Evolutionary conservation across 768 basidiomycete species (phyloP).

Genomic region (Panaeolus cyanescens): DNA sequence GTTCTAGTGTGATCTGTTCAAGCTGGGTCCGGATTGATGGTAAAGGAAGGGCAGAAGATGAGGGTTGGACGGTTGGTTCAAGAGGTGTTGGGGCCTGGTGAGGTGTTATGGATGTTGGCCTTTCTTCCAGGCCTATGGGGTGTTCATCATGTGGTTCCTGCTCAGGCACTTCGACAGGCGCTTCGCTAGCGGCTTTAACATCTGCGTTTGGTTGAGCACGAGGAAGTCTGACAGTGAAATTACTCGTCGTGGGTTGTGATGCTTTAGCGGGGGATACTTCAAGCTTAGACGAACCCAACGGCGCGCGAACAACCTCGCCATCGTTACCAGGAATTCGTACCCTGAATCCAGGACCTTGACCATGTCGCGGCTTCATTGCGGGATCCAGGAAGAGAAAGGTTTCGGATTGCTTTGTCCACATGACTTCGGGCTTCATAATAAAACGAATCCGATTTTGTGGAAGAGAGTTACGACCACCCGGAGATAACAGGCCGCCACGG

Average conservation of each 20-base stretch:
- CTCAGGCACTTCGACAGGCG: conserved; percentile 33
- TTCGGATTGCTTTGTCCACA: conserved; percentile 86
- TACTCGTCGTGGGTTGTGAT: conserved; percentile 13
- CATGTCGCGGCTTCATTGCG: conserved; percentile 57
- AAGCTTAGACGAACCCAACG: conserved; percentile 19
- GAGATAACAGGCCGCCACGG: conserved; percentile 42
- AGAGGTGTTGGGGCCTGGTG: not conserved
- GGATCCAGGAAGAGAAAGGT: conserved; percentile 69
- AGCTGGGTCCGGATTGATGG: conserved; percentile 37
- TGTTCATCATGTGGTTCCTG: conserved; percentile 46
- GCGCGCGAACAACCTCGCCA: conserved; percentile 44
- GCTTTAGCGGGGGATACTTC: conserved; percentile 13
- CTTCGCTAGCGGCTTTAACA: conserved; percentile 47
- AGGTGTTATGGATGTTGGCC: conserved; percentile 7
- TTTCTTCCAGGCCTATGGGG: conserved; percentile 26
- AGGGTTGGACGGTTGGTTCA: not conserved
- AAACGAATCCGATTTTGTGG: conserved; percentile 61
- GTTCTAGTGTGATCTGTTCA: conserved; percentile 39
- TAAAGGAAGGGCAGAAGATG: conserved; percentile 24
- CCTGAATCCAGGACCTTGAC: conserved; percentile 55
- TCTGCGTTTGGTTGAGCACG: conserved; percentile 22
- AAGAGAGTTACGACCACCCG: conserved; percentile 30
- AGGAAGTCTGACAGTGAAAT: conserved; percentile 59
- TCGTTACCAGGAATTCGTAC: conserved; percentile 61
- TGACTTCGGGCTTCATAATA: conserved; percentile 73